These are phyloP conservation scores for Herpomyces periplanetae DNA, from an alignment of 2,329 filamentous ascomycete genomes.

Conservation along the genomic window DNA sequence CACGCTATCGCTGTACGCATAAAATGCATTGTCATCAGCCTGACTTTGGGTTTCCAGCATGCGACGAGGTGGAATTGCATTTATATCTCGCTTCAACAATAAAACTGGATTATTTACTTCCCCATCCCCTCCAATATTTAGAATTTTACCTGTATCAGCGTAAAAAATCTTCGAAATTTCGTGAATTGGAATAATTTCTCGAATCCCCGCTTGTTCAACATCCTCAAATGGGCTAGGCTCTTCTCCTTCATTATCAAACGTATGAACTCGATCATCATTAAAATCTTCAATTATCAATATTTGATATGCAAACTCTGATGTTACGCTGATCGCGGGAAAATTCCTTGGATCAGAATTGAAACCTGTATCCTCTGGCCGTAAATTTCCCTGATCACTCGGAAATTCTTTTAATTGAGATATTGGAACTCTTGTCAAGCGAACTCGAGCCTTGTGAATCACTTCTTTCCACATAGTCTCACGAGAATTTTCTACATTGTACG, in stretches of 20 bases:
- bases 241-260: constrained; percentile 17
- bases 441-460: constrained; percentile 59
- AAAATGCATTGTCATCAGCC: too few species aligned
- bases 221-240: constrained; percentile 19
- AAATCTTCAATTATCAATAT: constrained; percentile 48
- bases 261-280: constrained; percentile 26
- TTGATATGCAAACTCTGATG: constrained; percentile 34
- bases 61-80: constrained; percentile 18
- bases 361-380: too few species aligned
- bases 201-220: constrained; percentile 18
- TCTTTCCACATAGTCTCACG: constrained; percentile 61
- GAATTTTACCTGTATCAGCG: constrained; percentile 50
- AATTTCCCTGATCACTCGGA: too few species aligned
- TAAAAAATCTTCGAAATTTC: constrained; percentile 72
- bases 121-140: constrained; percentile 33
- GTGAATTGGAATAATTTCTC: constrained; percentile 25
- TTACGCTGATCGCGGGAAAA: constrained; percentile 9
- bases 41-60: constrained; percentile 16
- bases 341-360: too few species aligned
- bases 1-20: too few species aligned
- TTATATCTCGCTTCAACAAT: constrained; percentile 26
- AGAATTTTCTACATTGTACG: constrained; percentile 15
- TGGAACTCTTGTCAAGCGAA: constrained; percentile 35
- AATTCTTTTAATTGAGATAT: constrained; percentile 13
- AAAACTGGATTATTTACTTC: constrained; percentile 32